A percentile compares a stretch with the other conserved stretches of the same genome.
phyloP scores from a whole-genome alignment of 106 monocot genomes.

The Dendrobium huoshanense region DNA sequence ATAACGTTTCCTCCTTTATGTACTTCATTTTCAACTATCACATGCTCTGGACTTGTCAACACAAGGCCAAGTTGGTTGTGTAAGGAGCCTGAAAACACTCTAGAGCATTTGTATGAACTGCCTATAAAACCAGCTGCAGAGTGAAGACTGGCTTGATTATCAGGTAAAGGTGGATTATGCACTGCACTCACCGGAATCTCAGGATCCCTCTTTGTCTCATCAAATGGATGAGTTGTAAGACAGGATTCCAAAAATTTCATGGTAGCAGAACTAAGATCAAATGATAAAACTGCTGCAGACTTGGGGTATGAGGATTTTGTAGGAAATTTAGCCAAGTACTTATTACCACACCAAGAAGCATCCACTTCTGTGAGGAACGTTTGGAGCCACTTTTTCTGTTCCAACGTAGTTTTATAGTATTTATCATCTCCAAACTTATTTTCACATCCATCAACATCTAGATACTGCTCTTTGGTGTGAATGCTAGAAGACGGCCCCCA shows the following conservation, averaged over 20 bases:
- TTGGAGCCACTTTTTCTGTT: constrained; percentile 34
- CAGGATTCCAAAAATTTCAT: constrained; percentile 39
- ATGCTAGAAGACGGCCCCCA: constrained; percentile 51
- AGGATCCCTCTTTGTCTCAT: constrained; percentile 8
- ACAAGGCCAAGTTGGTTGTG: constrained; percentile 60
- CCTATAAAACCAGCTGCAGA: constrained; percentile 7
- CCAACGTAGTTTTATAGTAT: constrained; percentile 6
- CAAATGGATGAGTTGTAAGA: constrained; percentile 6
- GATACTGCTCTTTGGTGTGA: constrained; percentile 12
- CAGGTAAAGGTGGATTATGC: constrained; percentile 6
- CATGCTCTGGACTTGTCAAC: constrained; percentile 27
- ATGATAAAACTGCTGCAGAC: constrained; percentile 65
- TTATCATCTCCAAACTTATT: constrained; percentile 7
- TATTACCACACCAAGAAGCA: constrained; percentile 24
- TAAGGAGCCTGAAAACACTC: constrained; percentile 56
- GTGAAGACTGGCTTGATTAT: neutral
- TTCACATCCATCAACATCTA: constrained; percentile 4
- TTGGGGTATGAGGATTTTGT: constrained; percentile 42
- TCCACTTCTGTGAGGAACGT: constrained; percentile 44
- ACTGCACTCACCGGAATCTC: constrained; percentile 3
- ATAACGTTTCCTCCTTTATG: constrained; percentile 12
- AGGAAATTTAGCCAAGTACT: constrained; percentile 51
- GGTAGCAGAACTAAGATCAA: constrained; percentile 45
- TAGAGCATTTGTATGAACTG: constrained; percentile 27
- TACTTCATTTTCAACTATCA: constrained; percentile 5